Conservation (phyloP, 805 yeast species). For the Lipomyces japonicus region DNA sequence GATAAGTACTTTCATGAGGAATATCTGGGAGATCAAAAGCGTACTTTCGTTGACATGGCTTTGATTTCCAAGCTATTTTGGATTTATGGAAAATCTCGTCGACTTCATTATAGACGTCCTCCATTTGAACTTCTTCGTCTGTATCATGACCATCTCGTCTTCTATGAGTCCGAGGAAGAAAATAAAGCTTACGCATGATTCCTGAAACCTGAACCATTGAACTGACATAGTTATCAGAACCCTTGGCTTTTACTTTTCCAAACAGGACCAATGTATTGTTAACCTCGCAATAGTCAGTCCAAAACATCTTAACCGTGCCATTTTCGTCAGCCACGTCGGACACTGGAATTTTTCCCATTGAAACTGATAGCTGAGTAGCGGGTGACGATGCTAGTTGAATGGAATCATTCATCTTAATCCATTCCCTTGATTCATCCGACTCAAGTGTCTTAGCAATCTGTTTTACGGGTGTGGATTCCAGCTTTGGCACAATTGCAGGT, state of each 20-base stretch:
- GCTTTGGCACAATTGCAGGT: neutral
- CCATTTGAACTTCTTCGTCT: conserved; percentile 45
- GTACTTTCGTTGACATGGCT: conserved; percentile 70
- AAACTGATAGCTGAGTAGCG: conserved; percentile 3
- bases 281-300: conserved; percentile 86
- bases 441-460: conserved; percentile 2
- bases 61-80: conserved; percentile 64
- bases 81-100: conserved; percentile 59
- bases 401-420: conserved; percentile 16
- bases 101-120: conserved; percentile 76
- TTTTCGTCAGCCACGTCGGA: conserved; percentile 42
- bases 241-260: conserved; percentile 68
- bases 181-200: conserved; percentile 65
- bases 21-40: conserved; percentile 82
- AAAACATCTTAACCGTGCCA: conserved; percentile 66
- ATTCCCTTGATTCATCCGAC: conserved; percentile 5
- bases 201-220: conserved; percentile 73
- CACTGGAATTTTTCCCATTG: conserved; percentile 31
- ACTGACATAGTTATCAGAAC: conserved; percentile 53
- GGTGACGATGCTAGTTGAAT: conserved; percentile 17
- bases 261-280: conserved; percentile 65
- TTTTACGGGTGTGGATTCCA: neutral
- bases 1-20: conserved; percentile 74
- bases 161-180: conserved; percentile 60
- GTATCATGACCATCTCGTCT: conserved; percentile 42